Percentiles rank a stretch among this genome's conserved stretches.
Evolutionary conservation across 2,329 filamentous ascomycete species (phyloP).

Genomic region (Sclerotinia trifoliorum): DNA sequence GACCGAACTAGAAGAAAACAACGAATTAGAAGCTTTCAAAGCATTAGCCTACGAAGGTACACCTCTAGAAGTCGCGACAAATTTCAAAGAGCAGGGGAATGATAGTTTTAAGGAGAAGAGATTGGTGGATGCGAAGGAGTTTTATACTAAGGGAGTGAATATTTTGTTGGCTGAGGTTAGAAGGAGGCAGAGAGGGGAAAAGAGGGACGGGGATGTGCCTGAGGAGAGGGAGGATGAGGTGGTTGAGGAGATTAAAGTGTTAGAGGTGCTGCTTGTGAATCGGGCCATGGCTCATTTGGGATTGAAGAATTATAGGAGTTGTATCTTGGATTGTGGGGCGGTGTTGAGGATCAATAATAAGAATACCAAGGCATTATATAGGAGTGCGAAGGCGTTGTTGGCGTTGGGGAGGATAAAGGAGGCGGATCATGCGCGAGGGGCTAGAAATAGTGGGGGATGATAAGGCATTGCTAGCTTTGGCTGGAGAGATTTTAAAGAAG

Average conservation of each 20-base stretch:
- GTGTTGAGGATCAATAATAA: conserved; percentile 74
- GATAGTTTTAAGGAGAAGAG: conserved; percentile 73
- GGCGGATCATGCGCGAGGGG: conserved; percentile 69
- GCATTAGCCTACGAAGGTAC: conserved; percentile 93
- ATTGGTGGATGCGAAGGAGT: conserved; percentile 84
- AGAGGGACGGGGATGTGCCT: conserved; percentile 44
- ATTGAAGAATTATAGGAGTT: conserved; percentile 82
- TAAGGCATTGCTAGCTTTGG: conserved; percentile 60
- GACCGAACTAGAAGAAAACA: conserved; percentile 86
- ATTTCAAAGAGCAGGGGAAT: conserved; percentile 91
- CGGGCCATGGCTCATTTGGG: conserved; percentile 87
- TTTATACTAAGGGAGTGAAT: conserved; percentile 82
- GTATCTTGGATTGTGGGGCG: conserved; percentile 78
- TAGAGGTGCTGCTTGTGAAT: conserved; percentile 81
- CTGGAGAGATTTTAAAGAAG: conserved; percentile 61
- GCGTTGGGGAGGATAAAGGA: conserved; percentile 75
- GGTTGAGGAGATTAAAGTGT: conserved; percentile 55
- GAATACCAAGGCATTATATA: conserved; percentile 91
- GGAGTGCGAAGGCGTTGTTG: conserved; percentile 74
- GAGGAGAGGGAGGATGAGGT: conserved; percentile 46
- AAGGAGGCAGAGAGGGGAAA: conserved; percentile 46
- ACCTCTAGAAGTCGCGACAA: conserved; percentile 73
- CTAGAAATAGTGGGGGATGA: conserved; percentile 71
- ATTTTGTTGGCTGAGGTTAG: conserved; percentile 65
- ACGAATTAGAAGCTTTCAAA: conserved; percentile 80